Conservation (phyloP, 352 stramenopile species). For the Hyaloperonospora arabidopsidis region DNA sequence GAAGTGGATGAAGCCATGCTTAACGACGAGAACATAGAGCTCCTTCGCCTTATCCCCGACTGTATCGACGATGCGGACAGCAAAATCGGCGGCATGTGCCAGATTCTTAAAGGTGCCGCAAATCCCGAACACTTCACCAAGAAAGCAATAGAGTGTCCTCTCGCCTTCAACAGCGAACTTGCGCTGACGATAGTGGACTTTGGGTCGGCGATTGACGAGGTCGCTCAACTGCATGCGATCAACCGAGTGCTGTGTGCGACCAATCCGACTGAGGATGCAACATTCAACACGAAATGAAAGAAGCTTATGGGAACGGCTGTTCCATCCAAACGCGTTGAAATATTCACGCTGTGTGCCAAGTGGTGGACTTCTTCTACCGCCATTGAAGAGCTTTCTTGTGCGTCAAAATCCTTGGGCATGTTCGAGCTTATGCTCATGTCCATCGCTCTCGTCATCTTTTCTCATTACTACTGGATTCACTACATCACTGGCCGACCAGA, state of each 20-base stretch:
- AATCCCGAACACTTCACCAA: neutral
- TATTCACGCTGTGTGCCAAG: neutral
- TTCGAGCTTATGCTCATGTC: slow-evolving; percentile 2
- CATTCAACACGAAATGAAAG: slow-evolving; percentile 1
- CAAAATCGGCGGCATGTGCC: neutral
- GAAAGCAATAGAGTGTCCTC: too few species aligned
- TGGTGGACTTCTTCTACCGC: neutral
- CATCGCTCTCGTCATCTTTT: neutral
- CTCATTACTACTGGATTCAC: neutral
- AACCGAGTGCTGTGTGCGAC: neutral
- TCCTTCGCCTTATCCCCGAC: neutral
- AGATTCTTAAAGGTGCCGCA: neutral
- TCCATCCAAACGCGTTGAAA: neutral
- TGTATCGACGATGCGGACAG: neutral
- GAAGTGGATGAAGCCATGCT: too few species aligned
- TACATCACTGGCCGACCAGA: neutral
- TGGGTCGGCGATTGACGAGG: too few species aligned
- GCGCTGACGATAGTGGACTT: neutral
- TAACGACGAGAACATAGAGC: neutral
- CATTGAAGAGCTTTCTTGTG: neutral
- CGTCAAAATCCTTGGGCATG: neutral
- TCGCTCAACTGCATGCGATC: too few species aligned
- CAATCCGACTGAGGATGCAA: neutral
- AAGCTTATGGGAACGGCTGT: neutral
- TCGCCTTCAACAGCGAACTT: too few species aligned